A percentile compares a stretch with the other conserved stretches of the same genome.
Conservation (phyloP, 352 stramenopile genomes). For the Globisporangium emineosum region DNA sequence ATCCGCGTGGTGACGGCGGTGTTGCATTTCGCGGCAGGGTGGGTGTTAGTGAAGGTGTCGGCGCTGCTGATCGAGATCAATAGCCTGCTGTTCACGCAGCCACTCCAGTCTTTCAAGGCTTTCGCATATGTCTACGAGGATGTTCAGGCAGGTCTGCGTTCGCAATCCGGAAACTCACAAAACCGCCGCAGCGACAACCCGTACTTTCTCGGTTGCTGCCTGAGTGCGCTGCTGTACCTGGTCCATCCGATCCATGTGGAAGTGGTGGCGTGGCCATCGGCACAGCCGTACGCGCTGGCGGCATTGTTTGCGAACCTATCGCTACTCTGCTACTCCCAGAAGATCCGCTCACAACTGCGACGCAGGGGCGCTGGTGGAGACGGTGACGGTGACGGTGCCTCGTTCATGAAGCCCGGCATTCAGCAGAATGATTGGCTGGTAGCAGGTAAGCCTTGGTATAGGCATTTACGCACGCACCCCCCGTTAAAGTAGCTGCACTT, state of each 20-base stretch:
- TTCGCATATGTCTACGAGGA: not conserved
- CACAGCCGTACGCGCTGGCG: slow-evolving; percentile 60
- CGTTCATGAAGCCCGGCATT: not conserved
- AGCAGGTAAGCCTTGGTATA: not conserved
- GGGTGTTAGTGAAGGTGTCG: slow-evolving; percentile 26
- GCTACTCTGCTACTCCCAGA: slow-evolving; percentile 27
- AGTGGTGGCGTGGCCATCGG: slow-evolving; percentile 28
- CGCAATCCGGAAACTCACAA: no score
- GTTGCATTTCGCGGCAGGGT: slow-evolving; percentile 35
- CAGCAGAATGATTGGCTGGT: not conserved
- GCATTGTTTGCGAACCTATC: slow-evolving; percentile 49
- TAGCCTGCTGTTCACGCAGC: not conserved
- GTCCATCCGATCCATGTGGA: slow-evolving; percentile 57
- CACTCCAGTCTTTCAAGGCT: not conserved
- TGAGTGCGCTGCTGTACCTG: slow-evolving; percentile 49
- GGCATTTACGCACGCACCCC: no score
- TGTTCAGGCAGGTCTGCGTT: not conserved
- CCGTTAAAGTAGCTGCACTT: no score
- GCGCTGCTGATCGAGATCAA: no score
- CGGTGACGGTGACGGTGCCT: not conserved
- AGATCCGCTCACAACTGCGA: not conserved
- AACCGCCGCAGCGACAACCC: not conserved
- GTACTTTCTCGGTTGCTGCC: slow-evolving; percentile 23
- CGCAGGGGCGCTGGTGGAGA: no score
- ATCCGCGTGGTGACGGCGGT: slow-evolving; percentile 42